These are phyloP conservation scores for Cymbopogon citratus DNA, from an alignment of 176 grass and related monocot species.

Conservation along the genomic window DNA sequence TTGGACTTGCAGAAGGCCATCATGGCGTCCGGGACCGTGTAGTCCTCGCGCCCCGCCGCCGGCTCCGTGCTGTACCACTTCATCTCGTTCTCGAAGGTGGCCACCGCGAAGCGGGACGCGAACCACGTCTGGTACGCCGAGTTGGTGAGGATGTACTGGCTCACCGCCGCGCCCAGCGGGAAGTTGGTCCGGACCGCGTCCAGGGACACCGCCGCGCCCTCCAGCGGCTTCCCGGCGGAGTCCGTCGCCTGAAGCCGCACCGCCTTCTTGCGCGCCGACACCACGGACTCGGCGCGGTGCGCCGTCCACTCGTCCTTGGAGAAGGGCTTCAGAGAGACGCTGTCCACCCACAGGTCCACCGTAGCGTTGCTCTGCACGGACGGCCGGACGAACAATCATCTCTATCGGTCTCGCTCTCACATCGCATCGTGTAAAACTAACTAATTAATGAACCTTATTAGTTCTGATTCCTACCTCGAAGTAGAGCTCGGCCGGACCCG, in stretches of 20 bases:
- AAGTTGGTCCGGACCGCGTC: conserved; percentile 35
- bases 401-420: too few relatives aligned
- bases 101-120: conserved; percentile 66
- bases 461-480: conserved; percentile 49
- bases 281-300: conserved; percentile 44
- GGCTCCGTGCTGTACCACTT: conserved; percentile 81
- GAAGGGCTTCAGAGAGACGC: conserved; percentile 71
- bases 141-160: conserved; percentile 43
- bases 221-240: conserved; percentile 34
- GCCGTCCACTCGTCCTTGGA: conserved; percentile 55
- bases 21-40: conserved; percentile 69
- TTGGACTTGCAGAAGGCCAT: conserved; percentile 47
- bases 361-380: conserved; percentile 48
- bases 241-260: conserved; percentile 48
- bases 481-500: conserved; percentile 62
- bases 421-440: too few relatives aligned
- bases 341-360: conserved; percentile 75
- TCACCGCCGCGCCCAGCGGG: conserved; percentile 60
- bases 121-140: conserved; percentile 68
- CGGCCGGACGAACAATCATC: too few relatives aligned
- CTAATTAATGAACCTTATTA: too few relatives aligned
- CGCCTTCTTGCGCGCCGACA: conserved; percentile 24
- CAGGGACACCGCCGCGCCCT: conserved; percentile 41
- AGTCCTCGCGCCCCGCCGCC: conserved; percentile 42
- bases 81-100: conserved; percentile 99